These are phyloP conservation scores for Metarhizium humberi DNA, from an alignment of 2,329 filamentous ascomycete species.

Conservation along the genomic window DNA sequence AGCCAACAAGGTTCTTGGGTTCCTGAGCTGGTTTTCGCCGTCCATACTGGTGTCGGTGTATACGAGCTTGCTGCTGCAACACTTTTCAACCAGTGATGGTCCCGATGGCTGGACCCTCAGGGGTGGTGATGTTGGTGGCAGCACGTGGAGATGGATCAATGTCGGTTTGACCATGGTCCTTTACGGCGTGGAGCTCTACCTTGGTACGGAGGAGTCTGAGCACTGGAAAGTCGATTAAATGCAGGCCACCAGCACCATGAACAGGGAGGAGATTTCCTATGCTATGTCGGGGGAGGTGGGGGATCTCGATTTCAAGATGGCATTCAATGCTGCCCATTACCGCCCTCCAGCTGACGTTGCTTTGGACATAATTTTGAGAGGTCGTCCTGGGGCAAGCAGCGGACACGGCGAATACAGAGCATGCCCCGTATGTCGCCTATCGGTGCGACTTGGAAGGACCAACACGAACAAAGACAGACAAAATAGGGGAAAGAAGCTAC, in stretches of 20 bases:
- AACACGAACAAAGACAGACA: neutral
- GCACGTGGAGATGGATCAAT: constrained; percentile 91
- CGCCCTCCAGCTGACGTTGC: neutral
- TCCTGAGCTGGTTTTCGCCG: constrained; percentile 89
- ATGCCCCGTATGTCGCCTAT: neutral
- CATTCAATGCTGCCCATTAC: neutral
- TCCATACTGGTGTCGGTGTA: constrained; percentile 94
- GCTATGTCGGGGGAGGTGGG: neutral
- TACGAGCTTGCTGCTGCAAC: constrained; percentile 88
- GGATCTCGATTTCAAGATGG: neutral
- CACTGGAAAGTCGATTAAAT: constrained; percentile 91
- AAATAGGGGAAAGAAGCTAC: neutral
- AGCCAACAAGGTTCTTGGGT: constrained; percentile 68
- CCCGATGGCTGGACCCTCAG: constrained; percentile 75
- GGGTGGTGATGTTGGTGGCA: constrained; percentile 70
- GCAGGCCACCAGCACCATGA: neutral
- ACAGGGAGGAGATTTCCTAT: neutral
- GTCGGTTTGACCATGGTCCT: constrained; percentile 79
- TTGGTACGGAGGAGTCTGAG: constrained; percentile 76
- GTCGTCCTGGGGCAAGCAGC: neutral
- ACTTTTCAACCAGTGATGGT: constrained; percentile 72
- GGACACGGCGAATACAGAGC: neutral
- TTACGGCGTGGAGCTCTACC: constrained; percentile 83
- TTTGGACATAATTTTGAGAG: neutral
- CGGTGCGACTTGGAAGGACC: neutral